These are phyloP conservation scores for Silene latifolia DNA, from an alignment of 148 eudicot species.

Conservation along the genomic window DNA sequence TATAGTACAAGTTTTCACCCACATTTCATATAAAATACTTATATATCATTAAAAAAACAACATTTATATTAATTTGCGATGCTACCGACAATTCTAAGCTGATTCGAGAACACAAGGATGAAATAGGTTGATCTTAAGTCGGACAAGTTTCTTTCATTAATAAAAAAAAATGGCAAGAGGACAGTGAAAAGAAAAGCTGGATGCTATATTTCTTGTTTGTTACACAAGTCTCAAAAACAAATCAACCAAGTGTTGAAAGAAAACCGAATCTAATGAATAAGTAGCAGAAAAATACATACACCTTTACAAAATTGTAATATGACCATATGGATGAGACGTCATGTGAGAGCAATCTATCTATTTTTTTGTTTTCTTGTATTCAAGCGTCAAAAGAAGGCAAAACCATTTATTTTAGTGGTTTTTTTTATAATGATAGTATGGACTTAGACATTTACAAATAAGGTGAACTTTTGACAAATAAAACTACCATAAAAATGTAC, in stretches of 20 bases:
- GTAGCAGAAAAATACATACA: not conserved
- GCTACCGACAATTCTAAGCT: too few species aligned
- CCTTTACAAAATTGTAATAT: not conserved
- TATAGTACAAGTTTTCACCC: too few species aligned
- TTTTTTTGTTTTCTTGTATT: not conserved
- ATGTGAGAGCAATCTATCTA: constrained; percentile 12
- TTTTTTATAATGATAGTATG: too few species aligned
- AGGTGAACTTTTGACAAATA: not conserved
- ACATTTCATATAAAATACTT: too few species aligned
- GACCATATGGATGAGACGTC: not conserved
- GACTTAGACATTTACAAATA: too few species aligned
- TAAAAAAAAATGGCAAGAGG: not conserved
- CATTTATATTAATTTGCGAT: too few species aligned
- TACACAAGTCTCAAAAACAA: constrained; percentile 17
- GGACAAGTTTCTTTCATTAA: too few species aligned
- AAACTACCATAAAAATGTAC: not conserved
- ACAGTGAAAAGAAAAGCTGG: not conserved
- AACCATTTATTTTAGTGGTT: not conserved
- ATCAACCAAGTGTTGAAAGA: constrained; percentile 20
- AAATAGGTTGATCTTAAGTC: too few species aligned
- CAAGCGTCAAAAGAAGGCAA: constrained; percentile 4
- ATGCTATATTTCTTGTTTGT: not conserved
- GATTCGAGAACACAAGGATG: too few species aligned
- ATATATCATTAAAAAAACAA: too few species aligned
- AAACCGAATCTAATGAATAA: constrained; percentile 17